These are phyloP conservation scores for Astrephomene gubernaculifera DNA, from an alignment of 139 green algal species.

Conservation along the genomic window DNA sequence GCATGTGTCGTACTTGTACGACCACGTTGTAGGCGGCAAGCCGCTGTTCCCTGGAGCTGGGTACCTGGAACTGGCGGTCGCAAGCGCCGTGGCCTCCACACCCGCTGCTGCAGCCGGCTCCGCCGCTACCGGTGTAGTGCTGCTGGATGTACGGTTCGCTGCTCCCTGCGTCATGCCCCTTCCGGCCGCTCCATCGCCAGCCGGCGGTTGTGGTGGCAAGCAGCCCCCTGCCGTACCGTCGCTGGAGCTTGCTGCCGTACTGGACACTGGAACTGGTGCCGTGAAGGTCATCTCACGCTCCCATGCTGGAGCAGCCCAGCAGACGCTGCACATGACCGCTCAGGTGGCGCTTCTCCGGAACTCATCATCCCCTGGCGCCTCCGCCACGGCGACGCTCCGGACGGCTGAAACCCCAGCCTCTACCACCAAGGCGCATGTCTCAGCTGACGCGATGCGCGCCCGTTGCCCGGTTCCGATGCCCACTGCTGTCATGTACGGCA, in stretches of 20 bases:
- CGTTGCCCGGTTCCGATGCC: conserved; percentile 47
- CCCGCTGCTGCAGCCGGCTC: conserved; percentile 11
- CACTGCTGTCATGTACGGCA: conserved; percentile 54
- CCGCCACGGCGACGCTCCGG: too few relatives aligned
- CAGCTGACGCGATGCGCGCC: conserved; percentile 59
- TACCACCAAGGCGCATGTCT: too few relatives aligned
- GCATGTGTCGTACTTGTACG: conserved; percentile 56
- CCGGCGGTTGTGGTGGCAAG: background rate
- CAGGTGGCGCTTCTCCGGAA: background rate
- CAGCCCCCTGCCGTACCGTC: background rate
- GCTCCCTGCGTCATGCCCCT: conserved; percentile 66
- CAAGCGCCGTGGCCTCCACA: conserved; percentile 14
- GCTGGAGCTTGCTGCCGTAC: conserved; percentile 3
- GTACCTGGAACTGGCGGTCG: conserved; percentile 72
- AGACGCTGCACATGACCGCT: conserved; percentile 36
- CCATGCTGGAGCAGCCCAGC: background rate
- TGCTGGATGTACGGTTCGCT: conserved; percentile 48
- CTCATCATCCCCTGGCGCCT: background rate
- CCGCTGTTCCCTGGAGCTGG: conserved; percentile 54
- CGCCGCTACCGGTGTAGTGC: background rate
- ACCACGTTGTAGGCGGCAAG: conserved; percentile 55
- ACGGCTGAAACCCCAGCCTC: background rate
- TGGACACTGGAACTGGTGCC: conserved; percentile 37
- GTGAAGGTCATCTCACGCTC: conserved; percentile 54
- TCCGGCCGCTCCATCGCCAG: background rate